Evolutionary conservation across 371 early-diverging fungal genomes (phyloP), one percentile per base, ranked within the genome.

Genomic region (Rhizopus microsporus): DNA sequence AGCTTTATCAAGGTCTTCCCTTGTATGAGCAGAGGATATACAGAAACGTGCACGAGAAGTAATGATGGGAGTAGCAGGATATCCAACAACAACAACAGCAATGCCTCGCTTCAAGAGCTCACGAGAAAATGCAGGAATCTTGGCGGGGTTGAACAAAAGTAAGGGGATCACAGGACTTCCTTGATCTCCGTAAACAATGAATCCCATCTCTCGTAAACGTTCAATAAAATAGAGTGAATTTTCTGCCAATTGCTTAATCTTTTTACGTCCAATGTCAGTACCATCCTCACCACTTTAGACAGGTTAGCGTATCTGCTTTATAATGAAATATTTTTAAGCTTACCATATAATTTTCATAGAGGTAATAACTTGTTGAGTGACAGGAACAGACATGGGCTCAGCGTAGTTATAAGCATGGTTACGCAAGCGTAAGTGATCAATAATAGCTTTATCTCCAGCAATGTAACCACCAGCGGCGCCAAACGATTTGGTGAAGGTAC

Each of bases 401-500:
- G 95, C 96, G 73, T 98, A 97, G 39, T 90, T 71, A 34, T 88
- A 82, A n/a, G 95, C 85, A 75, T 97, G 95, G 69, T 87, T 88
- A 54, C 79, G 73, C 47, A 91, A 67, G 46, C 95, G 91, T 52
- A 99, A 67, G 75, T 90, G 85, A 74, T 93, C 89, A 65, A 99
- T 88, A 32, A 97, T 67, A 12, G 81, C 82, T 66, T 69, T 75
- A 59, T 74, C 76, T 12, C 89, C 93, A 44, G 96, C 92, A 68
- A 98, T 94, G 73, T 98, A 99, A 39, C 99, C 98, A 67, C 99
- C 99, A 40, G 96, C 93, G 97, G 98, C 97, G 60, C 99, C 99
- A 86, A 99, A 99, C 46, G 95, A 95, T 81, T 99, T 99, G 35
- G 99, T 99, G 73, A 99, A 99, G 0, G 99, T 99, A 29, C 99